phyloP scores from a whole-genome alignment of 495 filamentous ascomycete species.

The Pyrenula aspistea region DNA sequence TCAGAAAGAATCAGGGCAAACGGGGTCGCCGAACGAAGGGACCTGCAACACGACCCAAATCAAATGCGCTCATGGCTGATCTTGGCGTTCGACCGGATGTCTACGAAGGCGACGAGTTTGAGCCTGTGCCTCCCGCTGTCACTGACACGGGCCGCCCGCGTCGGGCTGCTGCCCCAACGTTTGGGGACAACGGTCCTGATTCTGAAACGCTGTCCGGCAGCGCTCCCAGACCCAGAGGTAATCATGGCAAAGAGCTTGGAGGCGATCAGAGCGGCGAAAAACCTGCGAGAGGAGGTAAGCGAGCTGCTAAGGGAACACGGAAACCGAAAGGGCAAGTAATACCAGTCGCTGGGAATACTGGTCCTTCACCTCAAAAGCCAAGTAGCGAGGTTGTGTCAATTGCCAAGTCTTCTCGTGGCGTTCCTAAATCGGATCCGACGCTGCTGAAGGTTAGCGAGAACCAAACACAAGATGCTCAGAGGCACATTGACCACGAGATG shows the following conservation, averaged over 20 bases:
- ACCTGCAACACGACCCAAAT: conserved; percentile 45
- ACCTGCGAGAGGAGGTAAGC: conserved; percentile 28
- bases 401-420: background rate
- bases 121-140: conserved; percentile 37
- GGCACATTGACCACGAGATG: conserved; percentile 2
- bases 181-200: conserved; percentile 52
- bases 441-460: conserved; percentile 8
- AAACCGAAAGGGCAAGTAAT: background rate
- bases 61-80: conserved; percentile 65
- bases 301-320: conserved; percentile 27
- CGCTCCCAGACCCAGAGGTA: conserved; percentile 32
- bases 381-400: conserved; percentile 3
- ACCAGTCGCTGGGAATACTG: background rate
- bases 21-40: conserved; percentile 40
- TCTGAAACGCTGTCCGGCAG: conserved; percentile 23
- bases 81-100: conserved; percentile 44
- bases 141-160: conserved; percentile 60
- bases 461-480: conserved; percentile 4
- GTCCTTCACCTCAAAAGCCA: conserved; percentile 14
- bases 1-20: conserved; percentile 57
- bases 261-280: conserved; percentile 44
- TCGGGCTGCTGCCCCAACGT: conserved; percentile 58
- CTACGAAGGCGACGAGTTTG: conserved; percentile 36
- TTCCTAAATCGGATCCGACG: background rate
- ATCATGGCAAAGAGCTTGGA: conserved; percentile 25